These are phyloP conservation scores for Fonsecaea monophora DNA, from an alignment of 2,329 filamentous ascomycete species.

Conservation along the genomic window DNA sequence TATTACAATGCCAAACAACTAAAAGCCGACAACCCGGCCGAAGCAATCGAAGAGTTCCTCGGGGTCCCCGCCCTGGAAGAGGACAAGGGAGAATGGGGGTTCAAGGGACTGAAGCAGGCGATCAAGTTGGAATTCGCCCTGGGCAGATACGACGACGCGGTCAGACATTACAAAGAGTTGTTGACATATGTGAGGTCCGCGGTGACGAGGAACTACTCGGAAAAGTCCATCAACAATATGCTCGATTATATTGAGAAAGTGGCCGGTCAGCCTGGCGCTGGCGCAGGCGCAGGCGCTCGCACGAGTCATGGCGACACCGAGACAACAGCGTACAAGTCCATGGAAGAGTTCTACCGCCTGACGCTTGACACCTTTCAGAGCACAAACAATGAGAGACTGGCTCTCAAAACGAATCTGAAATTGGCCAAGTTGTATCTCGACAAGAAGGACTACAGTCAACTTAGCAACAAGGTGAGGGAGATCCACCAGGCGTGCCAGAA, in stretches of 20 bases:
- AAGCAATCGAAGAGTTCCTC: constrained; percentile 91
- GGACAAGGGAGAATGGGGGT: constrained; percentile 98
- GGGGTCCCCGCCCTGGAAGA: constrained; percentile 81
- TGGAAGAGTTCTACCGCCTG: constrained; percentile 94
- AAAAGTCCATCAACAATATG: constrained; percentile 99
- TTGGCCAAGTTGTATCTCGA: constrained; percentile 89
- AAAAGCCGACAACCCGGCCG: constrained; percentile 83
- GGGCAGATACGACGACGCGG: constrained; percentile 84
- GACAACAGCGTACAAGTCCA: constrained; percentile 74
- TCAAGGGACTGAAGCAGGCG: constrained; percentile 96
- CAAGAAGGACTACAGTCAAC: constrained; percentile 81
- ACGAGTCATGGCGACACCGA: background rate
- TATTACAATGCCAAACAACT: constrained; percentile 99
- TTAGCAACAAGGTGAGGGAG: constrained; percentile 84
- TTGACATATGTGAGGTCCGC: constrained; percentile 97
- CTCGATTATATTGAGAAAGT: constrained; percentile 96
- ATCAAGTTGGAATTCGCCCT: constrained; percentile 96
- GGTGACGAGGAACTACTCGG: constrained; percentile 96
- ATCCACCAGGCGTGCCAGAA: constrained; percentile 87
- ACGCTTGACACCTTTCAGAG: constrained; percentile 94
- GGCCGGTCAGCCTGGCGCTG: constrained; percentile 8
- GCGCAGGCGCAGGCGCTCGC: background rate
- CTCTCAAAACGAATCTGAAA: constrained; percentile 99
- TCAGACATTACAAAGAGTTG: constrained; percentile 91
- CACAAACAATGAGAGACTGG: constrained; percentile 95